phyloP scores from a whole-genome alignment of 2,329 filamentous ascomycete species.

The Herpotrichia juniperi region DNA sequence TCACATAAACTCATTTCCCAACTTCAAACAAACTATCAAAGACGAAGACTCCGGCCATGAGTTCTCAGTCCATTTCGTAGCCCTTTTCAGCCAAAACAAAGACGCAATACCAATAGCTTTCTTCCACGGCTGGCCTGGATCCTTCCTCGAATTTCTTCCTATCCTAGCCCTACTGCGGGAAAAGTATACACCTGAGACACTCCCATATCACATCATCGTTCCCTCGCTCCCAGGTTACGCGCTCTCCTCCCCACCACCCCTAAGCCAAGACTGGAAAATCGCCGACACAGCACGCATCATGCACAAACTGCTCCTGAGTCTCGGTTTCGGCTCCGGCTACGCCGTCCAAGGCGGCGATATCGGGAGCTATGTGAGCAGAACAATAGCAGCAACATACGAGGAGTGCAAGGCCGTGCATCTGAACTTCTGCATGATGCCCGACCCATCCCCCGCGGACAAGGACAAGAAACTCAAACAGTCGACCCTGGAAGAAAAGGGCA shows the following conservation, averaged over 20 bases:
- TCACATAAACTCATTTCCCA: slow-evolving; percentile 57
- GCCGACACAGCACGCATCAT: slow-evolving; percentile 53
- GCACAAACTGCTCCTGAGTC: slow-evolving; percentile 58
- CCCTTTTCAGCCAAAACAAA: slow-evolving; percentile 58
- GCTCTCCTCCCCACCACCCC: slow-evolving; percentile 56
- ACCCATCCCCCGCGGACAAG: slow-evolving; percentile 26
- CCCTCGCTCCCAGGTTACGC: slow-evolving; percentile 63
- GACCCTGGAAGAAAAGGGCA: slow-evolving; percentile 45
- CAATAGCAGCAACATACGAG: slow-evolving; percentile 49
- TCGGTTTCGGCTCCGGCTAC: slow-evolving; percentile 61
- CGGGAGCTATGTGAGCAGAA: slow-evolving; percentile 52
- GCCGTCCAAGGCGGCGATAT: slow-evolving; percentile 65
- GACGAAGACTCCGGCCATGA: slow-evolving; percentile 45
- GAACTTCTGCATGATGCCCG: slow-evolving; percentile 34
- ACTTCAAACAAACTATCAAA: slow-evolving; percentile 54
- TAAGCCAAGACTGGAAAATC: slow-evolving; percentile 51
- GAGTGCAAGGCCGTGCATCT: slow-evolving; percentile 55
- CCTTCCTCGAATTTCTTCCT: slow-evolving; percentile 62
- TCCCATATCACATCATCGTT: slow-evolving; percentile 64
- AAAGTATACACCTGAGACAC: slow-evolving; percentile 55
- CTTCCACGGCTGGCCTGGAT: slow-evolving; percentile 63
- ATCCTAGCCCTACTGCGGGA: slow-evolving; percentile 54
- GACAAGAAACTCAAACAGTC: slow-evolving; percentile 19
- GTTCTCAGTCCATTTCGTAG: slow-evolving; percentile 59
- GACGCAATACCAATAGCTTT: slow-evolving; percentile 59